A percentile compares a stretch with the other conserved stretches of the same genome.
phyloP scores from a whole-genome alignment of 495 filamentous ascomycete species.

The Ascobolus immersus region DNA sequence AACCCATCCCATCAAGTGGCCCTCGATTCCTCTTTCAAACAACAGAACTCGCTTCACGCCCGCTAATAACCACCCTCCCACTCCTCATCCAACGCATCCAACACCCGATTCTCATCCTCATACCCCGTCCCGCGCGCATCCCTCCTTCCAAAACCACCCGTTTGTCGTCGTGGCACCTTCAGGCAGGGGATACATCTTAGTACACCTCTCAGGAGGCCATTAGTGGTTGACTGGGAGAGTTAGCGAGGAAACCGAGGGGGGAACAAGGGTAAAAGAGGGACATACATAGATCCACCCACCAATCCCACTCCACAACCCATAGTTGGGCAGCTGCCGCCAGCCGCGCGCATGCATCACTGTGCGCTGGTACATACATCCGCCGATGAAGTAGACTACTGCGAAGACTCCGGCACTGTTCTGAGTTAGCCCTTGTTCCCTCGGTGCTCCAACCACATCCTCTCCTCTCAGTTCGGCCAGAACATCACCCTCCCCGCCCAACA shows the following conservation, averaged over 20 bases:
- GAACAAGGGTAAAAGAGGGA: conserved; percentile 10
- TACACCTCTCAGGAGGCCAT: no score
- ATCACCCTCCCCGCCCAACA: background rate
- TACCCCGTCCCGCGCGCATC: background rate
- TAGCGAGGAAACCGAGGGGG: conserved; percentile 6
- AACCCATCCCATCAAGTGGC: background rate
- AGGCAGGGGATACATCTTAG: background rate
- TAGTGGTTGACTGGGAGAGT: background rate
- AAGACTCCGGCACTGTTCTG: no score
- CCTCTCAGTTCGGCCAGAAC: conserved; percentile 2
- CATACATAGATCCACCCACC: conserved; percentile 61
- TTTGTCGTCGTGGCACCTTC: background rate
- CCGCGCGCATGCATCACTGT: conserved; percentile 86
- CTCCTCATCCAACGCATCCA: conserved; percentile 90
- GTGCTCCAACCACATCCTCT: conserved; percentile 4
- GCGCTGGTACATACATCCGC: conserved; percentile 84
- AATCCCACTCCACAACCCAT: conserved; percentile 73
- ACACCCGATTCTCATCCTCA: conserved; percentile 78
- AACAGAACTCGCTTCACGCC: background rate
- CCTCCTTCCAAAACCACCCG: background rate
- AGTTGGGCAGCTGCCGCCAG: conserved; percentile 90
- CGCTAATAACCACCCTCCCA: conserved; percentile 29
- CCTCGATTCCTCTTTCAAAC: background rate
- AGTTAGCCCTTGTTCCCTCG: no score
- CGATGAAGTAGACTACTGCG: conserved; percentile 64